Base-by-base conservation (phyloP, 352 stramenopile genomes). In the Pythium dissotocum region DNA sequence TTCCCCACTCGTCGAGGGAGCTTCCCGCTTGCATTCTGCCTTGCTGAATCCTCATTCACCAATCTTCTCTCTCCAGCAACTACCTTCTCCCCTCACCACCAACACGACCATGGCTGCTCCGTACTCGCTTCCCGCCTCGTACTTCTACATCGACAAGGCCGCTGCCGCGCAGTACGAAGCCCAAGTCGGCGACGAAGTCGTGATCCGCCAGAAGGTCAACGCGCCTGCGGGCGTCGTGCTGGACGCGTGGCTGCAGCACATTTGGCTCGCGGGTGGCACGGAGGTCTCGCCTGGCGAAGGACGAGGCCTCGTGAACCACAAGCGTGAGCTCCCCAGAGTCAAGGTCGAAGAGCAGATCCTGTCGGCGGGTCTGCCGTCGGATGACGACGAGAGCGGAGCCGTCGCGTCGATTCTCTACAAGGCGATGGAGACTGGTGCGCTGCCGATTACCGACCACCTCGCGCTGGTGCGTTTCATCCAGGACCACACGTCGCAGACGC, bases 321-420 rank as follows among this genome's bases (percentile, higher is more conserved):
- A 4, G 12, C 56, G 56, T 6, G 2, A n/a, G n/a, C 16, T 62
- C 12, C 32, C 35, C 6, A 2, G 13, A 12, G 13, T 62, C 6
- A 62, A 36, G n/a, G 5, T 62, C 5, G 35, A 62, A n/a, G 56
- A 62, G 28, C 56, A 62, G 56, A 52, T 62, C 35, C 28, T 30
- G 12, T 62, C 56, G 1, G 56, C 24, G 35, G 56, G 56, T 26
- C 18, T 62, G 1, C 35, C 56, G 2, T 35, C 18, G 8, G 24
- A 16, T 9, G 14, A 24, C 33, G 26, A 52, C 21, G 13, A 62
- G 32, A 24, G 21, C 12, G 56, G 18, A 2, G 42, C 42, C 14
- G 56, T 62, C 26, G 14, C 56, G 8, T 49, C 26, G 2, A 35
- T 62, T 4, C 21, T 62, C 30, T 62, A 62, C 56, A 52, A 53